Percentiles rank a stretch among this genome's conserved stretches.
Conservation (phyloP, 331 rosid genomes). For the Telfairia occidentalis region DNA sequence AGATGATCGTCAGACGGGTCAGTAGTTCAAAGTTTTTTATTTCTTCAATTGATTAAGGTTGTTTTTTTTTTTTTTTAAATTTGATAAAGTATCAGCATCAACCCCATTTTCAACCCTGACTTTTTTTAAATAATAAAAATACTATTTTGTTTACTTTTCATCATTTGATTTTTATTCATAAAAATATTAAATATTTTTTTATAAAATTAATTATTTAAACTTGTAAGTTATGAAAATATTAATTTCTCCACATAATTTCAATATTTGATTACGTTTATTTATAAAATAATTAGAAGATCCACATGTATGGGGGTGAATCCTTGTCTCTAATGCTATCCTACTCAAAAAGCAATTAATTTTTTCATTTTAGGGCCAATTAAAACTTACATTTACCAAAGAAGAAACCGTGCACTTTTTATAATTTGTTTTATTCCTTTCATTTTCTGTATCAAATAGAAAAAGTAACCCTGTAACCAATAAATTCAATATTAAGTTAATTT, state of each 20-base stretch:
- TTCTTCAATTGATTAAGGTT: neutral
- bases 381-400: neutral
- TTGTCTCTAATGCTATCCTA: neutral
- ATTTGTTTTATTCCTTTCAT: neutral
- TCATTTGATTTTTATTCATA: too few relatives aligned
- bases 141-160: too few relatives aligned
- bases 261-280: neutral
- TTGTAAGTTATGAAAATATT: neutral
- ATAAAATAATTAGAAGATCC: neutral
- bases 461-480: neutral
- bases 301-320: neutral
- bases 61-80: neutral
- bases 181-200: too few relatives aligned
- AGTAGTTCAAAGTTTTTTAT: neutral
- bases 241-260: neutral
- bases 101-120: too few relatives aligned
- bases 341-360: neutral
- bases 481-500: neutral
- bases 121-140: too few relatives aligned
- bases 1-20: slow-evolving; percentile 29
- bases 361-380: neutral
- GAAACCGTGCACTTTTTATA: neutral
- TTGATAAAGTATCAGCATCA: neutral
- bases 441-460: neutral
- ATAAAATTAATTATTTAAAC: neutral